Percentiles rank a stretch among this genome's conserved stretches.
Evolutionary conservation across 2,329 filamentous ascomycete species (phyloP).

Genomic region (Aspergillus arachidicola): DNA sequence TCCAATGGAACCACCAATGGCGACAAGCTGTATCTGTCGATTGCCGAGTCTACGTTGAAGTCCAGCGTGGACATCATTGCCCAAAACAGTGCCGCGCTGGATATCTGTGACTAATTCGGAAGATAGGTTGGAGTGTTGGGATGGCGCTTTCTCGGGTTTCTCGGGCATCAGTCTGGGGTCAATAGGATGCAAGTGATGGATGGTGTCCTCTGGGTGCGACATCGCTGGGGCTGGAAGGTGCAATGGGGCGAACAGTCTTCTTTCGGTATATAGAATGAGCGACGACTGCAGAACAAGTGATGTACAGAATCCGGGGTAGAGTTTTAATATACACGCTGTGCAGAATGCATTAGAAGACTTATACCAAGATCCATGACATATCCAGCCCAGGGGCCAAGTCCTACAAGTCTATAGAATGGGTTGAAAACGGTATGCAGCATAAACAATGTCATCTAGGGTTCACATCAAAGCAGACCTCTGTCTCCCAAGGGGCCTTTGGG

Average conservation of each 20-base stretch:
- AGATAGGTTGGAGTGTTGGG: not conserved
- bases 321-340: not conserved
- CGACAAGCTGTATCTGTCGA: conserved; percentile 32
- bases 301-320: not conserved
- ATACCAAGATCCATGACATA: not conserved
- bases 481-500: not conserved
- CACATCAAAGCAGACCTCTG: not conserved
- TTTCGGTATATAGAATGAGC: not conserved
- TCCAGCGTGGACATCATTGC: conserved; percentile 1
- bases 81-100: not conserved
- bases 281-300: no score
- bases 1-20: conserved; percentile 46
- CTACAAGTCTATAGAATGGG: not conserved
- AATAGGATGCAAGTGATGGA: not conserved
- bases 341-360: not conserved
- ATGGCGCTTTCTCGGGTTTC: not conserved
- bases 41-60: conserved; percentile 20
- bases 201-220: not conserved
- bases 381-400: not conserved
- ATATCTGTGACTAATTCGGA: not conserved
- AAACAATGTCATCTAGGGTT: not conserved
- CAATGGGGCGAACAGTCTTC: not conserved
- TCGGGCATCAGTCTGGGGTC: not conserved
- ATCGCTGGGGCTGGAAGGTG: not conserved
- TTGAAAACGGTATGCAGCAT: not conserved